Base-by-base conservation (phyloP, 2,329 filamentous ascomycete genomes). In the Fusarium tjaetaba region DNA sequence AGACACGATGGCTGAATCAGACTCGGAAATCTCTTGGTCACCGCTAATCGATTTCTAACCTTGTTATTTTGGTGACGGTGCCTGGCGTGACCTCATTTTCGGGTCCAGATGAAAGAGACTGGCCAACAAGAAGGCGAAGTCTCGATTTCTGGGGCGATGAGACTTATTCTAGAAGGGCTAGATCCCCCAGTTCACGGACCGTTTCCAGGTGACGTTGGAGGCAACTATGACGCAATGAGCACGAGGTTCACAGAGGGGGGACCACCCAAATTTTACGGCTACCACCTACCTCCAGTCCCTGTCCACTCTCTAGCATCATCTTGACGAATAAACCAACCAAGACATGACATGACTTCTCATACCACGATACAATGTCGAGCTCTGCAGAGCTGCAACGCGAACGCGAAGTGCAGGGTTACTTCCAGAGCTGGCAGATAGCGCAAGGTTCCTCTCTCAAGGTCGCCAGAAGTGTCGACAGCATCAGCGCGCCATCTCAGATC, bases 361-460 rank as follows among this genome's bases (percentile, higher is more conserved):
- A 22, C 22, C 18, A 32, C 55, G 20, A 52, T 65, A 70, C 60
- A 66, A 76, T 76, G 76, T 78, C 76, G 11, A 75, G 66, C 70
- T 75, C 76, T 64, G 71, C 66, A 55, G 77, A 78, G 72, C 70
- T 68, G 46, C 77, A 80, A 76, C 79, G 79, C 28, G 78, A 80
- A 58, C 78, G 79, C 32, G 79, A 81, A 67, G 79, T 79, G 45
- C 79, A 80, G 68, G 62, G 70, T 20, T 79, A 78, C 57, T 72
- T 80, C 39, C 79, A 81, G 68, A 79, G 77, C 68, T 81, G 79
- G 79, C 73, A 79, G 52, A 72, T 76, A 34, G 79, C 79, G 10
- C 79, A 81, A 64, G 79, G 79, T 42, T 81, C 79, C 0, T 78
- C 79, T 6, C 70, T 79, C 42, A 80, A 77, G 41, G 79, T 81